Evolutionary conservation across 257 asterid genomes (phyloP).

Genomic region (Solanum chilense): DNA sequence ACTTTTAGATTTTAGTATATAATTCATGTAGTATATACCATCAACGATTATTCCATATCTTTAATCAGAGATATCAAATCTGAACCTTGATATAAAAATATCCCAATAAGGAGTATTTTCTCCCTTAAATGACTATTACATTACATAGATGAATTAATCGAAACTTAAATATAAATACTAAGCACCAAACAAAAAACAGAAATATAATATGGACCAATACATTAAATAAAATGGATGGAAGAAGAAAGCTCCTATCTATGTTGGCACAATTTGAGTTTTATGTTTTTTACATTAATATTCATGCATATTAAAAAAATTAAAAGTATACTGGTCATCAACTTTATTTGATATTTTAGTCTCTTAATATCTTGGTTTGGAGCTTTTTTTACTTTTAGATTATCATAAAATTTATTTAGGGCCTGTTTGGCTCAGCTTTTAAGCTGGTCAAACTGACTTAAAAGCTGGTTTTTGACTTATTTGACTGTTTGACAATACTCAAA

Average conservation of each 20-base stretch:
- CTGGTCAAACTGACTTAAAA: too few species aligned
- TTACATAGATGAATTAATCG: not conserved
- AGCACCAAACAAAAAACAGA: not conserved
- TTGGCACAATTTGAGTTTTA: not conserved
- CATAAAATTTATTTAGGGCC: not conserved
- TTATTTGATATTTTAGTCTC: not conserved
- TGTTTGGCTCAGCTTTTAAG: too few species aligned
- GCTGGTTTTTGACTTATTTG: too few species aligned
- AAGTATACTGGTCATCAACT: not conserved
- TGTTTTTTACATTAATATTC: not conserved
- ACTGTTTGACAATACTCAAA: too few species aligned
- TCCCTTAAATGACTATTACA: not conserved
- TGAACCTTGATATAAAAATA: not conserved
- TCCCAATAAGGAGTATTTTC: rapidly evolving
- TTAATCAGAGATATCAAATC: rapidly evolving
- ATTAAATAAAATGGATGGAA: not conserved
- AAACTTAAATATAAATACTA: not conserved
- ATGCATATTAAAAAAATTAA: not conserved
- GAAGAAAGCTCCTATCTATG: not conserved
- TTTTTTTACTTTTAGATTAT: not conserved
- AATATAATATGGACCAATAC: not conserved
- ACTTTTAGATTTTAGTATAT: not conserved
- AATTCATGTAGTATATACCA: not conserved
- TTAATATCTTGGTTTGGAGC: not conserved
- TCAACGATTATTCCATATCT: rapidly evolving